Base-by-base conservation (phyloP, 2,329 filamentous ascomycete genomes). In the Botrytis pseudocinerea region DNA sequence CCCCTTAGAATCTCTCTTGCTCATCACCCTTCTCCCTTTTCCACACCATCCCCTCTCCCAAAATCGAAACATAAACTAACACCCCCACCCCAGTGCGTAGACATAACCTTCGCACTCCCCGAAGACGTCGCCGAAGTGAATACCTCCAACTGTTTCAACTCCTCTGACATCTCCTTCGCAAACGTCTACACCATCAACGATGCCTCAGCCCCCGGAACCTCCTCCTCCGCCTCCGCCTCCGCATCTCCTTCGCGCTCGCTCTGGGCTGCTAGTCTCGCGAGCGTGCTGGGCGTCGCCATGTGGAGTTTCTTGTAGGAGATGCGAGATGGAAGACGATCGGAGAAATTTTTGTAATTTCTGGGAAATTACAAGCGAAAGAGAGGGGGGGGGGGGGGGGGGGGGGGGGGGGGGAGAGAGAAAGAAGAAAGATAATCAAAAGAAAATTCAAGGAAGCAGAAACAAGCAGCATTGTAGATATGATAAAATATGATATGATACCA, bases 51-150 rank as follows among this genome's bases (percentile, higher is more conserved):
- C 18, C 54, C 57, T 9, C 8, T 22, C 9, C 44, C 44, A 40
- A 38, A 22, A 61, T n/a, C 48, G 44, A 57, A 65, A 35, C 42
- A 18, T 59, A 74, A 32, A 69, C 71, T 57, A 66, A 35, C 28
- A 28, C 44, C 5, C 28, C 12, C 51, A 51, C 69, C n/a, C 51
- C 51, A 97, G 94, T 98, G 96, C 81, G 95, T 97, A 78, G 95
- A 98, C 80, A 97, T 98, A 79, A 95, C 92, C 64, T 97, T 98
- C 78, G 93, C 91, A 65, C 92, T 94, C 1, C 92, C 93, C 38
- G 84, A 89, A 78, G 92, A 97, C 80, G 90, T 97, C 68, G 85
- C 85, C 91, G 72, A 91, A 77, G 93, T 98, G 77, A 97, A 92
- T 80, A 85, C 87, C 74, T 87, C 89, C 22, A 98, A 97, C 83